phyloP scores from a whole-genome alignment of 2,329 filamentous ascomycete species.

The Dactylellina haptotyla region DNA sequence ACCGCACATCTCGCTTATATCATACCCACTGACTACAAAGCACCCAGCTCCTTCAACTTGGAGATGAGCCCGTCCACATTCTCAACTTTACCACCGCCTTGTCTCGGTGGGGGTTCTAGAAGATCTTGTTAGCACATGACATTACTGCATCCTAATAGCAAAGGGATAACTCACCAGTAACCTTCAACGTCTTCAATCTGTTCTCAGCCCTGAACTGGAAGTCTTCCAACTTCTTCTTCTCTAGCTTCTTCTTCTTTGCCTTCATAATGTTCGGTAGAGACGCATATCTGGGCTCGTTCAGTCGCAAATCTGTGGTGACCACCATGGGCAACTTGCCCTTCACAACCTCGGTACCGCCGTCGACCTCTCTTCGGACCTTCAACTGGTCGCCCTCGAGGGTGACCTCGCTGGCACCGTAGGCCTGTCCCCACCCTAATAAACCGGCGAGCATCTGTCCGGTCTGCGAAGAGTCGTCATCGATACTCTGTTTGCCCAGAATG shows the following conservation, averaged over 20 bases:
- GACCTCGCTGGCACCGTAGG: conserved; percentile 89
- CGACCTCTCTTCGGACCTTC: conserved; percentile 88
- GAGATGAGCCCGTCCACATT: conserved; percentile 93
- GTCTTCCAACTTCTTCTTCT: conserved; percentile 88
- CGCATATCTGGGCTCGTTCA: conserved; percentile 95
- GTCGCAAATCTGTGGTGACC: conserved; percentile 89
- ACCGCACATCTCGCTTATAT: neutral
- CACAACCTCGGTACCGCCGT: conserved; percentile 92
- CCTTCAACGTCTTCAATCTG: conserved; percentile 88
- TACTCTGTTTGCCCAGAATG: conserved; percentile 95
- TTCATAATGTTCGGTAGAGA: conserved; percentile 99
- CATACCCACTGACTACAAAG: conserved; percentile 68
- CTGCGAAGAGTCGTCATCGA: conserved; percentile 94
- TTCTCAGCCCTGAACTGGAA: conserved; percentile 78
- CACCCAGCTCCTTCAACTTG: conserved; percentile 96
- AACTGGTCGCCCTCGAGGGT: conserved; percentile 76
- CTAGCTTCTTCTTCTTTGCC: conserved; percentile 99
- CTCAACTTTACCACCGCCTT: conserved; percentile 96
- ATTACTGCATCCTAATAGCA: neutral
- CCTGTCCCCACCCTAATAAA: conserved; percentile 89
- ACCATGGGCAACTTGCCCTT: conserved; percentile 87
- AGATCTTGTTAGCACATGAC: conserved; percentile 7
- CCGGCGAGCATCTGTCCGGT: conserved; percentile 98
- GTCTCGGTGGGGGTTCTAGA: conserved; percentile 81
- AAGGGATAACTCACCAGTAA: conserved; percentile 71